Evolutionary conservation across 768 basidiomycete genomes (phyloP), one percentile per base, ranked within the genome.

Genomic region (Tylopilus balloui): DNA sequence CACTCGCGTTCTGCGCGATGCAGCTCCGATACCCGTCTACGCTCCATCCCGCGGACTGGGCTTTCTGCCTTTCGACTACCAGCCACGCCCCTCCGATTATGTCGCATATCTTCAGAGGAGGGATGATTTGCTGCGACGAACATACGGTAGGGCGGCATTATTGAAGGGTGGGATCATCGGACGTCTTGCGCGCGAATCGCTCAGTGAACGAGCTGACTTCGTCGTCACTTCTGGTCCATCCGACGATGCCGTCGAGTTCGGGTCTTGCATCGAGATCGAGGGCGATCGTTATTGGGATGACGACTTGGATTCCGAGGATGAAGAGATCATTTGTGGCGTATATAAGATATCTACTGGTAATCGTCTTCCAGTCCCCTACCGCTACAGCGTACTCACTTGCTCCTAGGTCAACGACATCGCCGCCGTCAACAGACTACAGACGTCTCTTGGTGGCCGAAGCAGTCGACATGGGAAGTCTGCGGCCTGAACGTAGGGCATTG

Each of bases 361-460:
- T 11, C 12, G 11, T 11, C 28, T 29, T 29, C 28, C 28, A 9
- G 28, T 29, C 28, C 28, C 11, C 8, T 11, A 29, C 12, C 28
- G 12, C 28, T 29, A 29, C 28, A 9, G 8, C 28, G 12, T 29
- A 11, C 28, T 29, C 28, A 29, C 28, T 29, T 29, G 12, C 11
- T 29, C 11, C 28, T 12, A 46, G 36, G 45, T 13, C 36, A 46
- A 3, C 20, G 19, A 9, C 1, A 46, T 29, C 7, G 0, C 14
- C 6, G 1, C 11, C 4, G 10, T 19, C 0, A 47, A 14, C 51
- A 48, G 23, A 42, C 35, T 2, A 6, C 51, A 7, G 28, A 47
- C 13, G 21, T 52, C 2, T 52, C 28, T n/a, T 47, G 45, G 51
- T 52, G 46, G 51, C 51, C 27, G 0, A 52, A 52, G n/a, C 35